Percentiles rank a stretch among this genome's conserved stretches.
Evolutionary conservation across 2,329 filamentous ascomycete species (phyloP).

Genomic region (Zasmidium cellare): DNA sequence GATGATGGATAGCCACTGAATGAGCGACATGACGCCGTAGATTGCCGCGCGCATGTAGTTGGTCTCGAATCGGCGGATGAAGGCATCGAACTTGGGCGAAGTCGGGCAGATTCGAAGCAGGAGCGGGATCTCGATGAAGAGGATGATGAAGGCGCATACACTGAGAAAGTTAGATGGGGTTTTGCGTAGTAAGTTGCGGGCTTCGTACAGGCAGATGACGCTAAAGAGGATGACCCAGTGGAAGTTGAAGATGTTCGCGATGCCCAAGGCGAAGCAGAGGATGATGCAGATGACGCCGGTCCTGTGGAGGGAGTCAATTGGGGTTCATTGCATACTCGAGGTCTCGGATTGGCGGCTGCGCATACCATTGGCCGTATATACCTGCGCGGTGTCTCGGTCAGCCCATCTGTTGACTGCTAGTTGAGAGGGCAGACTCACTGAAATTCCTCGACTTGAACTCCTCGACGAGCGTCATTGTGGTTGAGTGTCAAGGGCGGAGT

Average conservation of each 20-base stretch:
- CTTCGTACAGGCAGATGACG: constrained; percentile 50
- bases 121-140: constrained; percentile 74
- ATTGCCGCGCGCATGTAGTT: constrained; percentile 95
- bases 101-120: constrained; percentile 97
- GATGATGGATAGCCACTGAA: constrained; percentile 83
- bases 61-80: constrained; percentile 89
- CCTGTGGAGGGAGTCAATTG: constrained; percentile 35
- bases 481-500: neutral
- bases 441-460: constrained; percentile 14
- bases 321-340: neutral
- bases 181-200: neutral
- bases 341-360: neutral
- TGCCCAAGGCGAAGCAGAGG: constrained; percentile 66
- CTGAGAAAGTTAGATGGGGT: constrained; percentile 30
- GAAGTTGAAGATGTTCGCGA: constrained; percentile 68
- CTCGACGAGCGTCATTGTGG: constrained; percentile 11
- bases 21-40: constrained; percentile 75
- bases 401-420: neutral
- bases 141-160: constrained; percentile 49
- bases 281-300: constrained; percentile 62
- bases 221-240: constrained; percentile 62
- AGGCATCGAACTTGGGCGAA: constrained; percentile 80
- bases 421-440: constrained; percentile 1
- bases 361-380: constrained; percentile 70
- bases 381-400: constrained; percentile 41